These are phyloP conservation scores for Saccharomyces hybrid DNA, from an alignment of 1,139 yeast species.

Conservation along the genomic window DNA sequence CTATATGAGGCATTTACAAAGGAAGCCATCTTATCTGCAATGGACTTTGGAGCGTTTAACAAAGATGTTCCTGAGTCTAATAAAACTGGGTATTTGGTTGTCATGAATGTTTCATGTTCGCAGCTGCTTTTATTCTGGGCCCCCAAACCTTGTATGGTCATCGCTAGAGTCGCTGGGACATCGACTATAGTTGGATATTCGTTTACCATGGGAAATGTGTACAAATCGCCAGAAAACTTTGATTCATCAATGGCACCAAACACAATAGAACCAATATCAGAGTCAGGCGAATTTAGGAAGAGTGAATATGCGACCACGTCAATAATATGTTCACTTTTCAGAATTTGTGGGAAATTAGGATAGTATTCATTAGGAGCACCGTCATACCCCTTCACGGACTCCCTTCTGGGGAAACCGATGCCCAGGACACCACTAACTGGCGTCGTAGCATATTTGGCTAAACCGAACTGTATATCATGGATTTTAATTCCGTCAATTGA, in stretches of 20 bases:
- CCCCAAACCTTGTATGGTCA: slow-evolving; percentile 39
- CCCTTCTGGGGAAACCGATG: slow-evolving; percentile 24
- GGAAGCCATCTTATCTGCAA: slow-evolving; percentile 36
- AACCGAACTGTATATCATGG: slow-evolving; percentile 20
- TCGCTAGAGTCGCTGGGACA: slow-evolving; percentile 37
- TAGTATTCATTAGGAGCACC: slow-evolving; percentile 32
- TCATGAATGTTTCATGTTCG: slow-evolving; percentile 21
- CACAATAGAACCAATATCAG: slow-evolving; percentile 38
- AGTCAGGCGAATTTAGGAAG: slow-evolving; percentile 35
- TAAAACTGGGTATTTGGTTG: slow-evolving; percentile 37
- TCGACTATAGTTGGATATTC: slow-evolving; percentile 22
- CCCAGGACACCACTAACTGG: slow-evolving; percentile 25
- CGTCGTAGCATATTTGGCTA: slow-evolving; percentile 19
- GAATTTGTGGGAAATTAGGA: slow-evolving; percentile 49
- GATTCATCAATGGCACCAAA: slow-evolving; percentile 51
- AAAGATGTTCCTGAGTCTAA: slow-evolving; percentile 67
- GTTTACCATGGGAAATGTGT: slow-evolving; percentile 40
- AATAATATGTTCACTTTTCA: slow-evolving; percentile 46
- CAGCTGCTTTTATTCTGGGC: slow-evolving; percentile 28
- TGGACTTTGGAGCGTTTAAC: slow-evolving; percentile 42
- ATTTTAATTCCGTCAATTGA: slow-evolving; percentile 11
- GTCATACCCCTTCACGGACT: slow-evolving; percentile 19
- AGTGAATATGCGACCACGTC: slow-evolving; percentile 47
- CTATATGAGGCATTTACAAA: slow-evolving; percentile 36
- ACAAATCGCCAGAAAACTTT: slow-evolving; percentile 40